phyloP scores from a whole-genome alignment of 2,329 filamentous ascomycete genomes.

The Chaetomium globosum region DNA sequence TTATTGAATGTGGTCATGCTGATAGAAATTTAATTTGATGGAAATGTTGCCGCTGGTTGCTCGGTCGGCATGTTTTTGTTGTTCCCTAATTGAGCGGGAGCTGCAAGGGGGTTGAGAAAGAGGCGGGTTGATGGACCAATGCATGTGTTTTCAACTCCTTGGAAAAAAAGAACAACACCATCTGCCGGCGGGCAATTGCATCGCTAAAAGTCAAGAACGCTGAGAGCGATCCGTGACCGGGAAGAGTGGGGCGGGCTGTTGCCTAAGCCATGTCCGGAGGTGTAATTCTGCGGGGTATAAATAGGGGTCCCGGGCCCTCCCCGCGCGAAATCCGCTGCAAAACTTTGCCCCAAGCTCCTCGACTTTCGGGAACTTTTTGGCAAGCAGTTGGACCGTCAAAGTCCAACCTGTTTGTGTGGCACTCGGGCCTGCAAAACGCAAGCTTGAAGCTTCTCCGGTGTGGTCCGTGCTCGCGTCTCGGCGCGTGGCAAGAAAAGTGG shows the following conservation, averaged over 20 bases:
- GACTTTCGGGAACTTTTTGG: slow-evolving; percentile 23
- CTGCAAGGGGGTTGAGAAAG: neutral
- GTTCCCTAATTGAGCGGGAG: slow-evolving; percentile 25
- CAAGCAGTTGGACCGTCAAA: slow-evolving; percentile 29
- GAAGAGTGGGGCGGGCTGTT: slow-evolving; percentile 26
- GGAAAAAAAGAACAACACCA: neutral
- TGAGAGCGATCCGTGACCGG: slow-evolving; percentile 12
- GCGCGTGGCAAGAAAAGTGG: slow-evolving; percentile 23
- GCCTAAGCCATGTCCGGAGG: slow-evolving; percentile 24
- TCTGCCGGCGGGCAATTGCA: slow-evolving; percentile 1
- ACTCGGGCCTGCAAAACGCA: slow-evolving; percentile 6
- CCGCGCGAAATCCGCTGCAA: slow-evolving; percentile 27
- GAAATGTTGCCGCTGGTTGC: slow-evolving; percentile 4
- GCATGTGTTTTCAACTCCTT: neutral
- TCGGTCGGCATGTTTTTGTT: slow-evolving; percentile 28
- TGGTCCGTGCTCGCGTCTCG: slow-evolving; percentile 31
- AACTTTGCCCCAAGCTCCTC: slow-evolving; percentile 26
- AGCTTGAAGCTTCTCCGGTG: slow-evolving; percentile 10
- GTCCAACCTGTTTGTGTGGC: slow-evolving; percentile 24
- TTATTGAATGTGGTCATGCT: neutral
- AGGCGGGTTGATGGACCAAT: slow-evolving; percentile 3
- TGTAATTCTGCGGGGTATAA: slow-evolving; percentile 35
- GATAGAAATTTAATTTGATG: neutral
- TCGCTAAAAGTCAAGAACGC: slow-evolving; percentile 8
- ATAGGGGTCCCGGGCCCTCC: slow-evolving; percentile 28